phyloP scores from a whole-genome alignment of 208 protist species.

The Naegleria fowleri region DNA sequence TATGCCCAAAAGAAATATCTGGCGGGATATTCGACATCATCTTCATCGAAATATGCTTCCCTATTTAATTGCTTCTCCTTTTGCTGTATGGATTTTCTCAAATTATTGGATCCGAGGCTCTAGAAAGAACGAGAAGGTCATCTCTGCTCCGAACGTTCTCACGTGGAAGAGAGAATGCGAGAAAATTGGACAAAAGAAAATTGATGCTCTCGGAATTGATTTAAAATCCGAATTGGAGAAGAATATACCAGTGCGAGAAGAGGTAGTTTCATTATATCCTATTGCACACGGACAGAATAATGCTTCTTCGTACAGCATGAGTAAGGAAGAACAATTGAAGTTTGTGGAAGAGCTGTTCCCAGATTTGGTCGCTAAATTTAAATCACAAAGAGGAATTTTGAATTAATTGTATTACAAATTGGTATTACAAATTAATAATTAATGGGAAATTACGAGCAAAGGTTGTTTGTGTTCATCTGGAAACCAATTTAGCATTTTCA shows the following conservation, averaged over 20 bases:
- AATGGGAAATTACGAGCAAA: too few relatives aligned
- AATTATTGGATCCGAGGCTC: not conserved
- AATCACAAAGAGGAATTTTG: not conserved
- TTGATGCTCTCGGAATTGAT: not conserved
- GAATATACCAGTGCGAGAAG: not conserved
- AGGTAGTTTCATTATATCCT: not conserved
- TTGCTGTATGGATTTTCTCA: not conserved
- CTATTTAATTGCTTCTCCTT: not conserved
- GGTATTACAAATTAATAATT: too few relatives aligned
- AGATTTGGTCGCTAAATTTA: not conserved
- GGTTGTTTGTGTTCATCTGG: too few relatives aligned
- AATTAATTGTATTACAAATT: too few relatives aligned
- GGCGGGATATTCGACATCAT: not conserved
- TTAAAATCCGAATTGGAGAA: not conserved
- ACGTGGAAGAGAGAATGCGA: not conserved
- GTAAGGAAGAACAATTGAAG: not conserved
- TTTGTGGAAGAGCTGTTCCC: not conserved
- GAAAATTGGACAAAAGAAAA: not conserved
- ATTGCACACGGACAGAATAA: not conserved
- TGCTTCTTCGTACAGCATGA: not conserved
- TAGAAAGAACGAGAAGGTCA: not conserved
- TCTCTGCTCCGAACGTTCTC: not conserved
- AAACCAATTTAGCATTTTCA: too few relatives aligned
- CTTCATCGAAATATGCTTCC: not conserved
- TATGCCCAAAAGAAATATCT: too few relatives aligned